These are phyloP conservation scores for Pascua guehoae DNA, from an alignment of 1,284 basidiomycete genomes.

Conservation along the genomic window DNA sequence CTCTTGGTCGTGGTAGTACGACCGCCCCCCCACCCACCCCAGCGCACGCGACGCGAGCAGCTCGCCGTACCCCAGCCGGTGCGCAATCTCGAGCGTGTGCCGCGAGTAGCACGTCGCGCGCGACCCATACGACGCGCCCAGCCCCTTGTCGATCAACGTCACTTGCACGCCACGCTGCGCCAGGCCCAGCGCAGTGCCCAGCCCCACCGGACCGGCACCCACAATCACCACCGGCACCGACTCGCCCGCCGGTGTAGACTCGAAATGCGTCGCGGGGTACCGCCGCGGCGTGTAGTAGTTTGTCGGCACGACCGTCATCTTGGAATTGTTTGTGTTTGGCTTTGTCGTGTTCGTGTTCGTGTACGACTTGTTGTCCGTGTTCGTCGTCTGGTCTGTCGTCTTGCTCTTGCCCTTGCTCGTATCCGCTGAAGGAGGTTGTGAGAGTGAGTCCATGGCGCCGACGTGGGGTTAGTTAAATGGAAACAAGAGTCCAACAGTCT, in stretches of 20 bases:
- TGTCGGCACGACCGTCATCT: conserved; percentile 2
- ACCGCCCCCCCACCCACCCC: conserved; percentile 15
- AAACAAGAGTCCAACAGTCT: too few species aligned
- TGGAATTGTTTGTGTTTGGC: not conserved
- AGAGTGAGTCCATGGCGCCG: too few species aligned
- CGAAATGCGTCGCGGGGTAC: conserved; percentile 9
- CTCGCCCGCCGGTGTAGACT: conserved; percentile 12
- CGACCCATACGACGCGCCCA: conserved; percentile 15
- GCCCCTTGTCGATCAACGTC: conserved; percentile 13
- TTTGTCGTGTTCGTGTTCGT: not conserved
- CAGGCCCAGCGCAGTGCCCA: conserved; percentile 13
- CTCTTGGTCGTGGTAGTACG: conserved; percentile 16
- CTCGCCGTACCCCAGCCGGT: conserved; percentile 18
- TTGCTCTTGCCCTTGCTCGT: too few species aligned
- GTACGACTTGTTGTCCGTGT: too few species aligned
- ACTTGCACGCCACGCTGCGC: conserved; percentile 17
- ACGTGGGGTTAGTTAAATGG: too few species aligned
- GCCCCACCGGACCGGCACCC: conserved; percentile 18
- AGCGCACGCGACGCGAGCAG: conserved; percentile 9
- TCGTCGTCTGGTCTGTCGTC: too few species aligned
- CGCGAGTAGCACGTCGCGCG: conserved; percentile 22
- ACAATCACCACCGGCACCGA: conserved; percentile 13
- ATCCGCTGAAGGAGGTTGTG: too few species aligned
- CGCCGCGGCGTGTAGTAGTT: conserved; percentile 17
- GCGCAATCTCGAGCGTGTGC: conserved; percentile 18